Conservation (phyloP, 805 yeast genomes). For the Scheffersomyces ergatensis region DNA sequence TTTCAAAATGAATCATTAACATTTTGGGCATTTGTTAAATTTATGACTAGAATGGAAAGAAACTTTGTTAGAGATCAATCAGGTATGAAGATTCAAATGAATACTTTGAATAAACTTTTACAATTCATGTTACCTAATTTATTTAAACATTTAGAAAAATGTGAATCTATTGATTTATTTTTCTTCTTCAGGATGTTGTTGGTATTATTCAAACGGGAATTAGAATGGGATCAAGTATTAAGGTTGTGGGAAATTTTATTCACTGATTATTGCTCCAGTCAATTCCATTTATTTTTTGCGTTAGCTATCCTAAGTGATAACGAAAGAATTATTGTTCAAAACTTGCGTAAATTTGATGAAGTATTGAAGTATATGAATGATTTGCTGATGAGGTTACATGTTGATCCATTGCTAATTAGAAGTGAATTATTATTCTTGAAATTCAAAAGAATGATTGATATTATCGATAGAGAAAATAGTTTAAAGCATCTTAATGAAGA, state of each 20-base stretch:
- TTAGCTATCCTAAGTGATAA: conserved; percentile 87
- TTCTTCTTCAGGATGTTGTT: conserved; percentile 93
- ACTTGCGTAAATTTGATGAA: conserved; percentile 81
- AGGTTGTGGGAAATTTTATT: conserved; percentile 90
- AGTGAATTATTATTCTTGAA: conserved; percentile 80
- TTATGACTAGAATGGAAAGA: conserved; percentile 94
- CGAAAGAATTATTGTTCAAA: conserved; percentile 71
- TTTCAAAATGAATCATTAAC: conserved; percentile 71
- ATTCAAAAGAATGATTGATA: conserved; percentile 74
- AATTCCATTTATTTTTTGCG: conserved; percentile 84
- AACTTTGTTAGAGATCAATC: conserved; percentile 88
- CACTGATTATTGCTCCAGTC: conserved; percentile 84
- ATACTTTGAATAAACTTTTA: conserved; percentile 77
- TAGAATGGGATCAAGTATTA: conserved; percentile 72
- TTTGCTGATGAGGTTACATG: conserved; percentile 69
- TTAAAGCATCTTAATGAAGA: conserved; percentile 12
- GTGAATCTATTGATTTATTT: conserved; percentile 87
- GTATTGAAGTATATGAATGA: conserved; percentile 92
- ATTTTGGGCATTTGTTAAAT: conserved; percentile 84
- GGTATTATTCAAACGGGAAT: conserved; percentile 94
- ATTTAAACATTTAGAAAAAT: conserved; percentile 77
- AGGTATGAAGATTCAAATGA: conserved; percentile 90
- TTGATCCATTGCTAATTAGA: conserved; percentile 76
- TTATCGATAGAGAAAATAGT: conserved; percentile 60
- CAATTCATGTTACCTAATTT: conserved; percentile 87